These are phyloP conservation scores for Bretschneidera sinensis DNA, from an alignment of 345 rosid species.

Conservation along the genomic window DNA sequence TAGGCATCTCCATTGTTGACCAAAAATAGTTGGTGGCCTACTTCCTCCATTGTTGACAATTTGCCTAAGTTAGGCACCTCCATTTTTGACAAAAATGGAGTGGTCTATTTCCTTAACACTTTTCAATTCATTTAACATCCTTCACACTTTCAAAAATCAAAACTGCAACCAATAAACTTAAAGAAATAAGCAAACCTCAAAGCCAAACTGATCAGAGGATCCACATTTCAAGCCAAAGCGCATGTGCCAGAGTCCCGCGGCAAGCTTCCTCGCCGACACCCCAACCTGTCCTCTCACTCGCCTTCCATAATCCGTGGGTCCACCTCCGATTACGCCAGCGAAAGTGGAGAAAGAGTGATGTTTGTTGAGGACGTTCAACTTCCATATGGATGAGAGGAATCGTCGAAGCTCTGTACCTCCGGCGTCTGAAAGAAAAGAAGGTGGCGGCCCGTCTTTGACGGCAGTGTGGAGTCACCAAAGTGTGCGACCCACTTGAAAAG, in stretches of 20 bases:
- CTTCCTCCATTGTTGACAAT: no score
- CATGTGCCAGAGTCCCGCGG: constrained; percentile 29
- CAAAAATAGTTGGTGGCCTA: no score
- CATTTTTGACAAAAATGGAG: no score
- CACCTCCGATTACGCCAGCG: neutral
- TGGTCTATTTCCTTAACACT: no score
- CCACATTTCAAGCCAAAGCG: constrained; percentile 8
- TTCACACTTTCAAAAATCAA: neutral
- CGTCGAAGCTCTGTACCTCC: constrained; percentile 7
- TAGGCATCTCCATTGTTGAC: no score
- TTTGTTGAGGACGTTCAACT: constrained; percentile 2
- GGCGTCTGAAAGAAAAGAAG: neutral
- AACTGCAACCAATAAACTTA: neutral
- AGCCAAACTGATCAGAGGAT: constrained; percentile 14
- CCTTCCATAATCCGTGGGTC: neutral
- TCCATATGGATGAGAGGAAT: constrained; percentile 25
- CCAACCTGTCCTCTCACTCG: neutral
- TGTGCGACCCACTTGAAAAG: constrained; percentile 11
- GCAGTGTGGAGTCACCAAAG: no score
- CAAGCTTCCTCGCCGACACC: constrained; percentile 38
- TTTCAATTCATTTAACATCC: neutral
- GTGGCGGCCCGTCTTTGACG: neutral
- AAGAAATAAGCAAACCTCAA: constrained; percentile 9
- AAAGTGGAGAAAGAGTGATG: neutral
- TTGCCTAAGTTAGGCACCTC: no score